Conservation (phyloP, 2,329 filamentous ascomycete species). For the Colletotrichum cordylinicola region DNA sequence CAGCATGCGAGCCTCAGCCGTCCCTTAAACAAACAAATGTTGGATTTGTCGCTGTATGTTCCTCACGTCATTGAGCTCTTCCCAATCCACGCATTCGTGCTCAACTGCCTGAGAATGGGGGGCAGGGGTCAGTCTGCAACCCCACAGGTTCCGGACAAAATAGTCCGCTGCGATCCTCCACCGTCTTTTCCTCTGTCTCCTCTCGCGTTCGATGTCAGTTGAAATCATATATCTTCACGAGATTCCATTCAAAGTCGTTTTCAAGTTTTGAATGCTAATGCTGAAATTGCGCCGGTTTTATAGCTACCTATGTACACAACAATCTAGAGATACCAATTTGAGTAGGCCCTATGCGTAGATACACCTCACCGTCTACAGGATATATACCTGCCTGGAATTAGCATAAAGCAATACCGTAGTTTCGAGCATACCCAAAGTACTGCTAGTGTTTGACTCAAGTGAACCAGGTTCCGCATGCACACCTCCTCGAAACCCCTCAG, state of each 20-base stretch:
- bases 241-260: neutral
- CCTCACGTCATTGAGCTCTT: neutral
- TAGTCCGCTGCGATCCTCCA: neutral
- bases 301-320: too few species aligned
- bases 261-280: neutral
- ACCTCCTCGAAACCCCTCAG: accelerated
- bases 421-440: too few species aligned
- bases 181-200: neutral
- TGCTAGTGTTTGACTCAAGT: accelerated
- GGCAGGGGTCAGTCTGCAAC: neutral
- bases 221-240: neutral
- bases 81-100: neutral
- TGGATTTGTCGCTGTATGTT: neutral
- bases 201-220: neutral
- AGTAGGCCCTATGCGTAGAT: too few species aligned
- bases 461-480: accelerated
- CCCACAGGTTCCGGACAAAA: neutral
- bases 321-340: too few species aligned
- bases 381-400: too few species aligned
- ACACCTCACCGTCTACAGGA: too few species aligned
- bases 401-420: too few species aligned
- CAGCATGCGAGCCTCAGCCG: neutral
- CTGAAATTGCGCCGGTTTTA: too few species aligned
- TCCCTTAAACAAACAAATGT: neutral
- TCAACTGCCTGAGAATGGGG: neutral